phyloP scores from a whole-genome alignment of 2,329 filamentous ascomycete genomes.

The Beauveria scarabaeidicola region DNA sequence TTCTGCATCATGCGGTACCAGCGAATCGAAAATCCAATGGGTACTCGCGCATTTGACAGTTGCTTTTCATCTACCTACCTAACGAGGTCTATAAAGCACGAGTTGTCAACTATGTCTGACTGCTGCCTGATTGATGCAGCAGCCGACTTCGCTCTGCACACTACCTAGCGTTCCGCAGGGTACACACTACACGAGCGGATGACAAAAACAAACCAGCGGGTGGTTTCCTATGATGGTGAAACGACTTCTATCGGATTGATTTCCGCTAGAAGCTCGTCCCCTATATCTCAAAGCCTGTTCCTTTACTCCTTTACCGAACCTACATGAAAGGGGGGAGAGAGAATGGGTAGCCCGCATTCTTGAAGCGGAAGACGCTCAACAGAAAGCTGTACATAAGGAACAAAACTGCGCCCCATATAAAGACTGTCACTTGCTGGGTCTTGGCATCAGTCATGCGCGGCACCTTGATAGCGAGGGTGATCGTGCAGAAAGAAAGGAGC shows the following conservation, averaged over 20 bases:
- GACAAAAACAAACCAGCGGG: neutral
- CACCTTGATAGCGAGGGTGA: constrained; percentile 84
- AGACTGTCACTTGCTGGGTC: constrained; percentile 70
- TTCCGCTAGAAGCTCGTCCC: neutral
- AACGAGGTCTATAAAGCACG: neutral
- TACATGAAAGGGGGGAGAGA: constrained; percentile 81
- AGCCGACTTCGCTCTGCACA: neutral
- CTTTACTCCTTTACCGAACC: constrained; percentile 3
- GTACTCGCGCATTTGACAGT: neutral
- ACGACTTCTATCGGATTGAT: neutral
- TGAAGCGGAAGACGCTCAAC: constrained; percentile 84
- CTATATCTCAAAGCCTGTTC: neutral
- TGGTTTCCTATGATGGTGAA: no score
- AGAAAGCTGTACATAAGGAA: constrained; percentile 89
- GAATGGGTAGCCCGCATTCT: constrained; percentile 94
- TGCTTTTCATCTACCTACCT: neutral
- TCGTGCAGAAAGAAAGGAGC: constrained; percentile 78
- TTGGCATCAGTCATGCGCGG: constrained; percentile 75
- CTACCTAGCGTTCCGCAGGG: neutral
- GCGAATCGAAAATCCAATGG: neutral
- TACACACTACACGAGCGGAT: no score
- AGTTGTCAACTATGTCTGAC: neutral
- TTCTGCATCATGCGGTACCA: neutral
- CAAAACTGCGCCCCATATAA: constrained; percentile 70
- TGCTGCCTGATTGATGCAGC: neutral